Conservation (phyloP, 768 basidiomycete species). For the Lactifluus rugatus region DNA sequence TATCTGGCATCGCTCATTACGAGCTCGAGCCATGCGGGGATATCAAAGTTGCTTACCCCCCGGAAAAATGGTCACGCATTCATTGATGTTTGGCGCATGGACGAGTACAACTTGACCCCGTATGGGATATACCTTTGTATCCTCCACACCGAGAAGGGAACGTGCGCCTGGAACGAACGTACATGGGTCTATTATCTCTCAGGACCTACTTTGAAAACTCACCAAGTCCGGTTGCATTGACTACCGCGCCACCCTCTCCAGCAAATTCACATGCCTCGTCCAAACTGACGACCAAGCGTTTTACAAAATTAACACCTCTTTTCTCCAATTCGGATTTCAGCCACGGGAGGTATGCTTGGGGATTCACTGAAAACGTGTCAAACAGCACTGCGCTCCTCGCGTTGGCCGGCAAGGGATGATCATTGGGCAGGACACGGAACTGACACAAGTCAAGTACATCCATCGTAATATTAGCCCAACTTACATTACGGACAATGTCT, state of each 20-base stretch:
- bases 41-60: neutral
- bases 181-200: neutral
- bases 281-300: constrained; percentile 33
- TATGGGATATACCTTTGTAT: constrained; percentile 62
- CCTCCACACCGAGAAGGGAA: constrained; percentile 73
- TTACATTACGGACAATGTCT: constrained; percentile 32
- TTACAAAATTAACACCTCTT: constrained; percentile 37
- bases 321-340: constrained; percentile 32
- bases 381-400: constrained; percentile 33
- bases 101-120: constrained; percentile 80
- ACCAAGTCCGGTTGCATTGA: constrained; percentile 53
- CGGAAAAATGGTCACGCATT: constrained; percentile 22
- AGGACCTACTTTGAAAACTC: constrained; percentile 5
- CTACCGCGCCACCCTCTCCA: constrained; percentile 32
- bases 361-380: constrained; percentile 40
- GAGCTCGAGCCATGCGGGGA: neutral
- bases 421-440: constrained; percentile 23
- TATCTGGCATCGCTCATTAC: neutral
- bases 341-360: constrained; percentile 41
- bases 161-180: constrained; percentile 40
- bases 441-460: neutral
- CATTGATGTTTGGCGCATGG: constrained; percentile 52
- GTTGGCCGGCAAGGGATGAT: constrained; percentile 29
- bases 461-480: constrained; percentile 1
- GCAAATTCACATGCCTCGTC: constrained; percentile 37